Base-by-base conservation (phyloP, 164 flowering plant species). In the Vitis vinifera region DNA sequence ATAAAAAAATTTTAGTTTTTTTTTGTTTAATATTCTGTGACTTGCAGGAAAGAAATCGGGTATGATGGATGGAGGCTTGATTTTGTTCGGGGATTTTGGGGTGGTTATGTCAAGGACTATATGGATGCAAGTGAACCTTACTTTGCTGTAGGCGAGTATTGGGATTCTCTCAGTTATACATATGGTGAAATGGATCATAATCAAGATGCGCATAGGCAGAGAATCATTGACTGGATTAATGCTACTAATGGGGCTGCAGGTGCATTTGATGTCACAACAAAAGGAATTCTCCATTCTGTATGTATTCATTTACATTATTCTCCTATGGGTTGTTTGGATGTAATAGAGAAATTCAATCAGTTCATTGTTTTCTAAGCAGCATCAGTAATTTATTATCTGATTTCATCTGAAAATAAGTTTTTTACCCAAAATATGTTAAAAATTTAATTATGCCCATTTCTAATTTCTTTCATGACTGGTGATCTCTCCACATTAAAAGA, bases 1-100 rank as follows among this genome's bases (percentile, higher is more conserved):
- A 63, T 30, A 14, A 27, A 31, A 50, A 65, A 29, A 13, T 52
- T 14, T 17, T 37, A 37, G 44, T 37, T 37, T 37, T 37, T 37
- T 37, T 37, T 37, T 37, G 44, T 37, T 3, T 37, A 37, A 3
- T 37, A 37, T 37, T n/a, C 9, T 62, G 9, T 74, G 51, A 62
- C n/a, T 9, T 79, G 76, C 88, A 95, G 99, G 86, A 70, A 88
- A 65, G 98, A 91, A 78, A 88, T 95, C 65, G 99, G 99, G 52
- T 95, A 95, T 79, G 99, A 95, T 77, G 99, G 99, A 50, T 95
- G 99, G 99, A 90, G 99, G 79, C 92, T 95, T 73, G 99, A 95
- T 79, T 95, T 91, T 85, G 98, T 88, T 23, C 83, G 99, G 66
- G 99, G 99, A 49, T 95, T 95, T 78, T 95, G 98, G 98, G 99